Percentiles rank a stretch among this genome's conserved stretches.
Evolutionary conservation across 2,329 filamentous ascomycete species (phyloP).

Genomic region (Zelopaecilomyces penicillatus): DNA sequence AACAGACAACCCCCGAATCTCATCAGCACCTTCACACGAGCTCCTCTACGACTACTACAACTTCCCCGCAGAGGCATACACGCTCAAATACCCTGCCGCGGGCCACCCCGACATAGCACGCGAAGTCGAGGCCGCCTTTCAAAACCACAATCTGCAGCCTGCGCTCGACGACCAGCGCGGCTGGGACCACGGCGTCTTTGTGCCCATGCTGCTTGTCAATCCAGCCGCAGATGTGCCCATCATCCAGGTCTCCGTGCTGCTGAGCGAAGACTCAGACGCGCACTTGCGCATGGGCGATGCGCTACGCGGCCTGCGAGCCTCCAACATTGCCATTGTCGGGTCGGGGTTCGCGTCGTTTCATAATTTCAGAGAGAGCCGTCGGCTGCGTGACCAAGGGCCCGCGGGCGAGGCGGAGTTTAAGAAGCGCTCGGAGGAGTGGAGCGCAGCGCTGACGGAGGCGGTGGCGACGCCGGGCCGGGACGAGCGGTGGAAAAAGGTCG

Average conservation of each 20-base stretch:
- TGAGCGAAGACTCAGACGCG: constrained; percentile 37
- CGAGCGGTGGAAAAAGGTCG: constrained; percentile 32
- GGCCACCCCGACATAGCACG: constrained; percentile 46
- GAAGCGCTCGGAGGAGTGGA: constrained; percentile 33
- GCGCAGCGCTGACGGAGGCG: constrained; percentile 33
- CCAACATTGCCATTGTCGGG: constrained; percentile 51
- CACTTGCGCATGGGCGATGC: constrained; percentile 47
- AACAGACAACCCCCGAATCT: constrained; percentile 40
- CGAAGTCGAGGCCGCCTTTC: constrained; percentile 37
- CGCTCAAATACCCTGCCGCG: constrained; percentile 46
- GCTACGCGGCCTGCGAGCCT: constrained; percentile 38
- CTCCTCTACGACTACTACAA: constrained; percentile 52
- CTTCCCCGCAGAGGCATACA: constrained; percentile 48
- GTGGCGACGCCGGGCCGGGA: constrained; percentile 22
- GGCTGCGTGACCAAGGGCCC: constrained; percentile 18
- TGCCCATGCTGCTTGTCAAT: constrained; percentile 46
- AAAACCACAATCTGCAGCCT: constrained; percentile 35
- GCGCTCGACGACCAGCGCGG: constrained; percentile 31
- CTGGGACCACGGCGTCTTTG: constrained; percentile 55
- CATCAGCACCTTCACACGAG: constrained; percentile 36
- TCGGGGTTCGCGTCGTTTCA: constrained; percentile 52
- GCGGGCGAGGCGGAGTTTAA: constrained; percentile 17
- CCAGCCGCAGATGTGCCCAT: constrained; percentile 45
- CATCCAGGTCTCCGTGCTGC: constrained; percentile 48
- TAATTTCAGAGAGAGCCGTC: constrained; percentile 41